Percentiles rank a stretch among this genome's conserved stretches.
Conservation (phyloP, 495 filamentous ascomycete species). For the Cercophora newfieldiana region DNA sequence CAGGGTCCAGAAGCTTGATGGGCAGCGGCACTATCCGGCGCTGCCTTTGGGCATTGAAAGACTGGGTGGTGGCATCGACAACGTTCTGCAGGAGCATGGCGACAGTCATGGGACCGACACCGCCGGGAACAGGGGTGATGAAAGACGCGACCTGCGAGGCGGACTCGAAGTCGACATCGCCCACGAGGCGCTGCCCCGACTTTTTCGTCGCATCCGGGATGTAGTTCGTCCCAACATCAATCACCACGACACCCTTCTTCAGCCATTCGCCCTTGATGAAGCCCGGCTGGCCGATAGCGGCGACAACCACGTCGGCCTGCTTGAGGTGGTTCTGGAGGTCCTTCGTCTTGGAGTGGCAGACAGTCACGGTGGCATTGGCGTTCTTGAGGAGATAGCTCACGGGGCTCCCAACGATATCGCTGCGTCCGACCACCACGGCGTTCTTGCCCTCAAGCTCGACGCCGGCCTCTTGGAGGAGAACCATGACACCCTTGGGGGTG, state of each 20-base stretch:
- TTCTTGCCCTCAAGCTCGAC: slow-evolving; percentile 85
- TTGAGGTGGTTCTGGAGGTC: slow-evolving; percentile 72
- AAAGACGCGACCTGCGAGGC: slow-evolving; percentile 85
- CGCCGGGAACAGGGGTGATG: slow-evolving; percentile 95
- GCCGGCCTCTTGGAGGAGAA: slow-evolving; percentile 77
- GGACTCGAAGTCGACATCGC: slow-evolving; percentile 90
- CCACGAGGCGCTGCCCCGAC: slow-evolving; percentile 89
- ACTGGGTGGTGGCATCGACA: slow-evolving; percentile 74
- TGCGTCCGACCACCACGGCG: slow-evolving; percentile 90
- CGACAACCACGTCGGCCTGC: slow-evolving; percentile 84
- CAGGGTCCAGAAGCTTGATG: slow-evolving; percentile 69
- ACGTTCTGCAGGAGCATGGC: slow-evolving; percentile 97
- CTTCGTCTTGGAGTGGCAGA: slow-evolving; percentile 88
- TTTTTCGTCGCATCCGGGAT: slow-evolving; percentile 92
- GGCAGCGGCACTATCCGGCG: slow-evolving; percentile 76
- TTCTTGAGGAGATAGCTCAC: slow-evolving; percentile 94
- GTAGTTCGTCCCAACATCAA: slow-evolving; percentile 98
- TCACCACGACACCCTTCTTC: slow-evolving; percentile 89
- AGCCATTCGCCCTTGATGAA: slow-evolving; percentile 95
- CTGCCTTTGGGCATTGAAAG: slow-evolving; percentile 78
- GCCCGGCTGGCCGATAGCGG: slow-evolving; percentile 82
- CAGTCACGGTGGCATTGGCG: slow-evolving; percentile 92
- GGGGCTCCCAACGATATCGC: slow-evolving; percentile 95
- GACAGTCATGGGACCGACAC: slow-evolving; percentile 97
- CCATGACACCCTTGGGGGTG: slow-evolving; percentile 97